Evolutionary conservation across 1,139 yeast genomes (phyloP), one percentile per base, ranked within the genome.

Genomic region (Scheffersomyces lignicola): DNA sequence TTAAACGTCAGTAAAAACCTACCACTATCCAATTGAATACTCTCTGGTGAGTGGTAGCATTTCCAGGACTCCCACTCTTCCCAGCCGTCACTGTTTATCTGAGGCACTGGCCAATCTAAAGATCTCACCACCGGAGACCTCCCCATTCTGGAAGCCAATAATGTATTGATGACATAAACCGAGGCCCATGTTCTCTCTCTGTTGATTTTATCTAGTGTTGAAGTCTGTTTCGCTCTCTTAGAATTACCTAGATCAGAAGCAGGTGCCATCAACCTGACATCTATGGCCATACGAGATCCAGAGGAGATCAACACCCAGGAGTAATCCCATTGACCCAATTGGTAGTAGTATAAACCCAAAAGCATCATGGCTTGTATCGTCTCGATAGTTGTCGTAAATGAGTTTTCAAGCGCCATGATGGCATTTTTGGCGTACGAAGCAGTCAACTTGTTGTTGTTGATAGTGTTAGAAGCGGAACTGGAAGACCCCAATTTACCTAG

Each of bases 31-130:
- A 52, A 31, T 14, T 42, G 40, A 3, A 51, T 31, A 2, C 35
- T 22, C 10, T 45, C 41, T 1, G 47, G 39, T 1, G 43, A 29
- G 32, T 44, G 44, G 31, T 39, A 40, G 10, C 49, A 42, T 24
- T 39, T 41, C 58, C 58, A 52, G 3, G 50, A 34, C 29, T 50
- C 58, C 58, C 57, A 54, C 41, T 53, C 58, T 37, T 54, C 60
- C 58, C 58, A 54, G 3, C 55, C 56, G 27, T 52, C 56, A 16
- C 40, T 45, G 25, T 44, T 41, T 10, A 54, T 41, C 8, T 34
- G 37, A 2, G 58, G 58, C 5, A 48, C 43, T 9, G 56, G 57
- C 60, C 60, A 54, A 40, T 54, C 60, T 26, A 40, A 29, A 4
- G 56, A 53, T 29, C 57, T 42, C 3, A 54, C 47, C 21, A 52